These are phyloP conservation scores for Cyberlindnera bimundalis DNA, from an alignment of 805 yeast species.

Conservation along the genomic window DNA sequence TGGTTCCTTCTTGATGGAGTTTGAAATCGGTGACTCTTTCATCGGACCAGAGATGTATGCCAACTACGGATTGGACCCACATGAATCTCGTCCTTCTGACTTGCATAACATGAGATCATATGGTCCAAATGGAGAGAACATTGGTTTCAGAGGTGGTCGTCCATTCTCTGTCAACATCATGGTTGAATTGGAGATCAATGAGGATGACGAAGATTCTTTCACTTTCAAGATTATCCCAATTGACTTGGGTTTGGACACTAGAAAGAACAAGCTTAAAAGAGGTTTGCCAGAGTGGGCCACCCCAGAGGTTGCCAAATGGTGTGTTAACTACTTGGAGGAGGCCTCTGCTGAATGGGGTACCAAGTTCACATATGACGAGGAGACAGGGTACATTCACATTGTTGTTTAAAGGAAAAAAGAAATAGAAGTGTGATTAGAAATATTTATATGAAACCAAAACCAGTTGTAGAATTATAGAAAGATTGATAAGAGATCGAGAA, in stretches of 20 bases:
- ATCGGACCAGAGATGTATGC: constrained; percentile 29
- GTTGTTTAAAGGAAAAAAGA: neutral
- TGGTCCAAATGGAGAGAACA: constrained; percentile 25
- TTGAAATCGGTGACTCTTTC: constrained; percentile 27
- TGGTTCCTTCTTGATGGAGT: constrained; percentile 29
- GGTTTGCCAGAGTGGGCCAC: constrained; percentile 29
- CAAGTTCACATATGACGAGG: constrained; percentile 20
- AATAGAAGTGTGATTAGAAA: too few relatives aligned
- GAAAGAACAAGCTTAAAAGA: constrained; percentile 22
- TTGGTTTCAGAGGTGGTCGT: constrained; percentile 28
- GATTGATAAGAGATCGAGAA: neutral
- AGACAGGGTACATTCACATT: constrained; percentile 12
- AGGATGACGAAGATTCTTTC: constrained; percentile 14
- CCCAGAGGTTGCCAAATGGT: constrained; percentile 24
- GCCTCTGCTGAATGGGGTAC: constrained; percentile 28
- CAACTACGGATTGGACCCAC: constrained; percentile 23
- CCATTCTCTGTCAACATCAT: constrained; percentile 28
- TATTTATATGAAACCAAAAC: neutral
- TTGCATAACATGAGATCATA: constrained; percentile 28
- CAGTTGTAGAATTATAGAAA: neutral
- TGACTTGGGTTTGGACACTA: constrained; percentile 27
- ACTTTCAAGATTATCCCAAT: constrained; percentile 26
- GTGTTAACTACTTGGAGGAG: constrained; percentile 25
- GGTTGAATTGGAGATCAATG: constrained; percentile 25
- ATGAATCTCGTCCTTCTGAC: constrained; percentile 29